These are phyloP conservation scores for Pythium chondricola DNA, from an alignment of 352 stramenopile species.

Conservation along the genomic window DNA sequence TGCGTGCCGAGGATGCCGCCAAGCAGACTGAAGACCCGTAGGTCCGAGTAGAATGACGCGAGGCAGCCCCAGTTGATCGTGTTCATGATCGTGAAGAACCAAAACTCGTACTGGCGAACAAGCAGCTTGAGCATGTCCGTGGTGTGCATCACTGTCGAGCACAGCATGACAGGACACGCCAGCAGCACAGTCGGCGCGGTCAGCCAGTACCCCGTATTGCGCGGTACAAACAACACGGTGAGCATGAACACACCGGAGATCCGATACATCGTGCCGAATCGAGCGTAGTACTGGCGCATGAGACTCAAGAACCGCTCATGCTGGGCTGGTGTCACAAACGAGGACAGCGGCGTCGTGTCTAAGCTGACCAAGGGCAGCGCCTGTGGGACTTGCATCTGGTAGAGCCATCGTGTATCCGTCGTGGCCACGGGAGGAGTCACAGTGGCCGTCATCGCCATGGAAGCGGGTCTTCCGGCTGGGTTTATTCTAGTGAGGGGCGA, in stretches of 20 bases:
- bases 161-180: slow-evolving; percentile 1
- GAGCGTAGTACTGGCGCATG: slow-evolving; percentile 7
- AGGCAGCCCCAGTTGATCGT: slow-evolving; percentile 21
- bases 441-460: background rate
- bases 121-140: slow-evolving; percentile 23
- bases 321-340: background rate
- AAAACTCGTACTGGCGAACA: slow-evolving; percentile 28
- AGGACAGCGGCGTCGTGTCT: slow-evolving; percentile 4
- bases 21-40: slow-evolving; percentile 22
- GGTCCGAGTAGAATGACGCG: slow-evolving; percentile 24
- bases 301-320: slow-evolving; percentile 3
- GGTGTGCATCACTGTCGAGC: slow-evolving; percentile 19
- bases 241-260: slow-evolving; percentile 3
- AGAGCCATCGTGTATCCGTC: slow-evolving; percentile 4
- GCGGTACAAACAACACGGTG: background rate
- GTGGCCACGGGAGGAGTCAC: too few relatives aligned
- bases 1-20: slow-evolving; percentile 19
- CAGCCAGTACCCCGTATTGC: background rate
- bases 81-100: slow-evolving; percentile 33
- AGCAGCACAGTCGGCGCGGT: slow-evolving; percentile 2
- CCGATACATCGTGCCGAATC: slow-evolving; percentile 6
- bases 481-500: too few relatives aligned
- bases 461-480: background rate
- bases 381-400: slow-evolving; percentile 7
- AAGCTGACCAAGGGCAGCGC: slow-evolving; percentile 7